Base-by-base conservation (phyloP, 805 yeast species). In the Monosporozyma aerobia region DNA sequence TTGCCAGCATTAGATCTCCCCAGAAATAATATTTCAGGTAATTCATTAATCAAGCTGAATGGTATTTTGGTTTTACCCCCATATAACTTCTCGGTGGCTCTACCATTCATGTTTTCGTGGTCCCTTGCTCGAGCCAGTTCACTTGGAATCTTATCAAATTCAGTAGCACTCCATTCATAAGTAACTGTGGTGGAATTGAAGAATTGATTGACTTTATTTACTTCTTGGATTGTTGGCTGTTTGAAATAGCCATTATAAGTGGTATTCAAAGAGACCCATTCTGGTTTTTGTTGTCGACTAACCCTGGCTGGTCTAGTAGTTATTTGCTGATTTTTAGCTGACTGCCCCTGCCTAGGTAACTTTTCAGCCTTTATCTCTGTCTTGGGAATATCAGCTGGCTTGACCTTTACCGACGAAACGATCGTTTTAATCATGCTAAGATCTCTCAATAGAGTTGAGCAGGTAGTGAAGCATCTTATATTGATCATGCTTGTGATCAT, bases 1-100 rank as follows among this genome's bases (percentile, higher is more conserved):
- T 90, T 90, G 0, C 97, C 97, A 7, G 84, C 90, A 59, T 90
- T 90, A 48, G 95, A 84, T 56, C 87, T 78, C 0, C 97, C 97
- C 46, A 90, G 59, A 47, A 90, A 75, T 3, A 85, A 71, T 4
- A 89, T 78, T 61, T 89, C 96, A 0, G 96, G 96, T 11, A 85
- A 69, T 14, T 69, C 71, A 50, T 58, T 64, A 22, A 59, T 56
- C 11, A 64, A 51, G 30, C 69, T 66, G 51, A 63, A 63, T 29
- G 69, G 69, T 16, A 67, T 49, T 53, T 55, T 48, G 52, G 69
- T 56, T 48, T 58, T 50, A 50, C 66, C 63, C 16, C 58, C 65
- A 23, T 54, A 56, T 19, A 64, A 68, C 33, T 63, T 50, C 9
- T 19, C 19, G 5, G 43, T 19, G 4, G 19, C 63, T 3, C 65